Base-by-base conservation (phyloP, 1,284 basidiomycete species). In the Leccinum pachyderme region DNA sequence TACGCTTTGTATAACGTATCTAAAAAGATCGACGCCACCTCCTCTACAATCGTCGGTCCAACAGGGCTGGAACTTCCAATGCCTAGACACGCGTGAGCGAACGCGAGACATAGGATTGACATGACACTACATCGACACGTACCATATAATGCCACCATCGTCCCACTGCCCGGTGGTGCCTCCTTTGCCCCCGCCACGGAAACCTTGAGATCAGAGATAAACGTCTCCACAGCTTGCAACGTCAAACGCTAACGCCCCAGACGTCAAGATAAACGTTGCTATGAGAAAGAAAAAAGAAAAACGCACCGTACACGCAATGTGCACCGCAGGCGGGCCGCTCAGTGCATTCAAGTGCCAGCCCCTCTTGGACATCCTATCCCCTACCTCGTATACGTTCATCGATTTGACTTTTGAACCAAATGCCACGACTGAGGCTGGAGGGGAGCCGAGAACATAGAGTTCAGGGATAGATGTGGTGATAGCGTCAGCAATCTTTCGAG, bases 311-410 rank as follows among this genome's bases (percentile, higher is more conserved):
- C 90, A 91, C 28, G 95, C 95, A 63, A 99, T 93, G 73, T 99
- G 97, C 46, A 98, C 79, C 11, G 87, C 95, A 6, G 91, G 78
- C 1, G 93, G 92, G 29, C 84, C 80, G 47, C 77, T 80, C 52
- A 99, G 72, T 9, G 87, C 94, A 67, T 95, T 98, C 59, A 99
- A 71, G 74, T 96, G 93, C 94, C 94, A 95, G 9, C 93, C 93
- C 47, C 78, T 79, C 69, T 86, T 84, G 52, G 82, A 76, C 93
- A 98, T 95, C 58, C 76, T 75, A 74, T 98, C 96, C 0, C 96
- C 96, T 1, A 99, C 87, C 63, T 92, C 91, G 59, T 95, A 82
- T 27, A 93, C 83, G 67, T 87, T 86, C 47, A 90, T 77, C 25
- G 74, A 73, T 8, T 76, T 73, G 61, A 81, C 78, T 54, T 78